Evolutionary conservation across 192 early-diverging fungal species (phyloP).

Genomic region (Pilaira anomala): DNA sequence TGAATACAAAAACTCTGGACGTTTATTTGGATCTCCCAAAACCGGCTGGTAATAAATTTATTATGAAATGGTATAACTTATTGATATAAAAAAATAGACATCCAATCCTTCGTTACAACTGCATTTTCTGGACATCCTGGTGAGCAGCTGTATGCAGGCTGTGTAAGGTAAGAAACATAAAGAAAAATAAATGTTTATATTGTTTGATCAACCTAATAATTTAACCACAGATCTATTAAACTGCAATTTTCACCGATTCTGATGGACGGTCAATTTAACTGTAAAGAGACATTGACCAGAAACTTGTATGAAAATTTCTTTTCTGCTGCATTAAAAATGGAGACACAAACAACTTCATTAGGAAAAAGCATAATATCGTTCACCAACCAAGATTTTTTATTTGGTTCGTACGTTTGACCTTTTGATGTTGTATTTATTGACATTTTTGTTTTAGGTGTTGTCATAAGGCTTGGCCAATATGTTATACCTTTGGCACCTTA

Average conservation of each 20-base stretch:
- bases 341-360: not conserved
- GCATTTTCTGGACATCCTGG: not conserved
- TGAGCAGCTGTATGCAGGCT: too few relatives aligned
- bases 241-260: not conserved
- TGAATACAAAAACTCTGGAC: not conserved
- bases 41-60: not conserved
- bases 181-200: too few relatives aligned
- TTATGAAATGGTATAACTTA: too few relatives aligned
- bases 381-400: too few relatives aligned
- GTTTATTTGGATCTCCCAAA: not conserved
- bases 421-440: too few relatives aligned
- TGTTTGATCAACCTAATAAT: too few relatives aligned
- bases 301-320: not conserved
- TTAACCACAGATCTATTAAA: not conserved
- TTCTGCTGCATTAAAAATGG: not conserved
- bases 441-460: too few relatives aligned
- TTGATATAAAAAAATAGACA: not conserved
- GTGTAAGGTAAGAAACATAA: not conserved
- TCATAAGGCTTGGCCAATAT: too few relatives aligned
- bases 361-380: not conserved
- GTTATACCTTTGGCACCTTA: too few relatives aligned
- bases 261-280: not conserved
- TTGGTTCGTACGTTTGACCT: too few relatives aligned
- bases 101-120: not conserved
- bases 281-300: not conserved